Evolutionary conservation across 306 rosid genomes (phyloP).

Genomic region (Carpinus fangiana): DNA sequence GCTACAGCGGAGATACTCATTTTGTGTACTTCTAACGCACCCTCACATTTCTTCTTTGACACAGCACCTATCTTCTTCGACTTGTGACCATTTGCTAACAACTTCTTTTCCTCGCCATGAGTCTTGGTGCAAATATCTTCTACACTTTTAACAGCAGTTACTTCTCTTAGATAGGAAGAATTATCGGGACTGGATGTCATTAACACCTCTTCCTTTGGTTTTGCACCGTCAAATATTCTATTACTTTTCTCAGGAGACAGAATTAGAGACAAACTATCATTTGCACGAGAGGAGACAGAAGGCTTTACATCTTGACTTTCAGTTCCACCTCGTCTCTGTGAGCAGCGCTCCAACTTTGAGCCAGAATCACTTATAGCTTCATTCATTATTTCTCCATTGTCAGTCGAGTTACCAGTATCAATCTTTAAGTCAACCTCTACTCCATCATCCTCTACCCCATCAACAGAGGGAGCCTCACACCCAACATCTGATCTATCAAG

Average conservation of each 20-base stretch:
- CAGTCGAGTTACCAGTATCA: slow-evolving; percentile 40
- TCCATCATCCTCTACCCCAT: slow-evolving; percentile 58
- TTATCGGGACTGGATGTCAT: slow-evolving; percentile 31
- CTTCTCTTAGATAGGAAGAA: slow-evolving; percentile 23
- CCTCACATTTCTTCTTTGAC: slow-evolving; percentile 50
- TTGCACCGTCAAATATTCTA: slow-evolving; percentile 32
- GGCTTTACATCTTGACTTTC: slow-evolving; percentile 49
- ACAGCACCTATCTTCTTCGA: slow-evolving; percentile 49
- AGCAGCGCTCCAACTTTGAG: slow-evolving; percentile 61
- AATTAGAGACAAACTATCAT: slow-evolving; percentile 49
- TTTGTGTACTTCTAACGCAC: slow-evolving; percentile 43
- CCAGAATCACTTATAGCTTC: slow-evolving; percentile 38
- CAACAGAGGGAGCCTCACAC: slow-evolving; percentile 60
- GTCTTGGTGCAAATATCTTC: slow-evolving; percentile 38
- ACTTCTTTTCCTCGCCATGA: slow-evolving; percentile 43
- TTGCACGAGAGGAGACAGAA: slow-evolving; percentile 34
- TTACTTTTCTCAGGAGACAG: slow-evolving; percentile 48
- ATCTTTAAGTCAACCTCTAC: slow-evolving; percentile 49
- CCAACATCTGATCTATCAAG: slow-evolving; percentile 60
- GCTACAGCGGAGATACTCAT: slow-evolving; percentile 37
- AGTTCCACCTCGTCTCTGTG: slow-evolving; percentile 49
- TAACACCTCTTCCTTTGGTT: slow-evolving; percentile 39
- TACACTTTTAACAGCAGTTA: slow-evolving; percentile 30
- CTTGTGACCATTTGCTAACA: slow-evolving; percentile 52
- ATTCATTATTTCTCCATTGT: slow-evolving; percentile 37